These are phyloP conservation scores for Epichloe hybrida DNA, from an alignment of 2,329 filamentous ascomycete genomes.

Conservation along the genomic window DNA sequence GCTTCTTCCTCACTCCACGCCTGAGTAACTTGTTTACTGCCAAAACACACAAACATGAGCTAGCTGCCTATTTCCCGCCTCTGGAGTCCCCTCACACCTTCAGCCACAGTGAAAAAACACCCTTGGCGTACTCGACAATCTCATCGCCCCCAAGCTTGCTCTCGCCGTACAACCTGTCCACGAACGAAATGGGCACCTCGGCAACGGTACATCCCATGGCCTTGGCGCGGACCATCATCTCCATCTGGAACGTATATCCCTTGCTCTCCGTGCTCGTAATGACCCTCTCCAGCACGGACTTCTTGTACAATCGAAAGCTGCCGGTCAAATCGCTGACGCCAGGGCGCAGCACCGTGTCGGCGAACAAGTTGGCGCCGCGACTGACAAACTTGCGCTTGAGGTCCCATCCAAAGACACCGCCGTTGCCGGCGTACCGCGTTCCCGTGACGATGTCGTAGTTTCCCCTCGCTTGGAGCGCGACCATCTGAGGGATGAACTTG, in stretches of 20 bases:
- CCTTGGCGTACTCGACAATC: conserved; percentile 93
- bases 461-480: conserved; percentile 58
- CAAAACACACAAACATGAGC: too few relatives aligned
- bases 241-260: conserved; percentile 99
- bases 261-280: conserved; percentile 87
- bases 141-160: conserved; percentile 89
- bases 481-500: conserved; percentile 96
- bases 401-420: conserved; percentile 94
- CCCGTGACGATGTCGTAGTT: conserved; percentile 96
- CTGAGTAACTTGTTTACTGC: too few relatives aligned
- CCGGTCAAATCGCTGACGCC: conserved; percentile 94
- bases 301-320: conserved; percentile 91
- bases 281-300: conserved; percentile 73
- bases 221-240: conserved; percentile 97
- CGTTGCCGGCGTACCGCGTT: conserved; percentile 79
- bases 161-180: conserved; percentile 89
- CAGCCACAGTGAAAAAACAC: conserved; percentile 63
- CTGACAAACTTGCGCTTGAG: conserved; percentile 77
- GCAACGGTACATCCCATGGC: conserved; percentile 87
- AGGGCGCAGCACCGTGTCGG: conserved; percentile 83
- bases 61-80: too few relatives aligned
- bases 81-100: conserved; percentile 41
- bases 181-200: conserved; percentile 93
- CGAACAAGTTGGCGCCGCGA: conserved; percentile 85
- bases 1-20: too few relatives aligned